Evolutionary conservation across 306 rosid genomes (phyloP).

Genomic region (Quillaja saponaria): DNA sequence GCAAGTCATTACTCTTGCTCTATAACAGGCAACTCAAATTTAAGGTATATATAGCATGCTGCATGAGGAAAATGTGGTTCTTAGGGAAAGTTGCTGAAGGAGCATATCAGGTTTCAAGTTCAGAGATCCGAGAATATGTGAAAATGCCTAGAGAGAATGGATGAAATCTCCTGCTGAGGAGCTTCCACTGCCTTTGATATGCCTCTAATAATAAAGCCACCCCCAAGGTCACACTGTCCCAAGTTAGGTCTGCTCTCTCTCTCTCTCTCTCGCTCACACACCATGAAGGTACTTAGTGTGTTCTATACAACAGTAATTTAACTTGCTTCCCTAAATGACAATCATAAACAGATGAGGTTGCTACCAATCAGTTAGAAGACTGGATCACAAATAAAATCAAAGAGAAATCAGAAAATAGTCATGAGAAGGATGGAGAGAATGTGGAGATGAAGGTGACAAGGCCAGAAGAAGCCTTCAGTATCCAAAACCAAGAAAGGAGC

Average conservation of each 20-base stretch:
- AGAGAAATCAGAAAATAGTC: constrained; percentile 21
- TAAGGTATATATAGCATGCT: constrained; percentile 7
- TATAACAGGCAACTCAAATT: neutral
- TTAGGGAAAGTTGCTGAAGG: constrained; percentile 81
- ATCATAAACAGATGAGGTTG: constrained; percentile 54
- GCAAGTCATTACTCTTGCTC: constrained; percentile 31
- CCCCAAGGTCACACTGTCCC: constrained; percentile 93
- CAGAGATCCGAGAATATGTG: constrained; percentile 77
- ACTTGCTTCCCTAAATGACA: constrained; percentile 10
- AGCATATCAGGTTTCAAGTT: constrained; percentile 82
- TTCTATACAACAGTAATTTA: constrained; percentile 8
- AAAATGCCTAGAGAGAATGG: constrained; percentile 88
- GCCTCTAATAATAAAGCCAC: constrained; percentile 77
- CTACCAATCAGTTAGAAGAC: constrained; percentile 39
- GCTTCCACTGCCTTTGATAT: constrained; percentile 62
- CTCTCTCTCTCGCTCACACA: neutral
- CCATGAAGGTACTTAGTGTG: neutral
- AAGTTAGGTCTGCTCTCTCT: constrained; percentile 51
- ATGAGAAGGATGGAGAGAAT: constrained; percentile 33
- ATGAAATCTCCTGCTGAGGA: constrained; percentile 71
- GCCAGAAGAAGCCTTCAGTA: constrained; percentile 24
- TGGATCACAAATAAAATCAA: constrained; percentile 41
- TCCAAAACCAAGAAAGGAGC: constrained; percentile 27
- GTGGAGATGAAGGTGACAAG: constrained; percentile 11
- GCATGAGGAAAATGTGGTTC: constrained; percentile 23